Percentiles rank a stretch among this genome's conserved stretches.
These are phyloP conservation scores for Amanita polypyramis DNA, from an alignment of 768 basidiomycete species.

Conservation along the genomic window DNA sequence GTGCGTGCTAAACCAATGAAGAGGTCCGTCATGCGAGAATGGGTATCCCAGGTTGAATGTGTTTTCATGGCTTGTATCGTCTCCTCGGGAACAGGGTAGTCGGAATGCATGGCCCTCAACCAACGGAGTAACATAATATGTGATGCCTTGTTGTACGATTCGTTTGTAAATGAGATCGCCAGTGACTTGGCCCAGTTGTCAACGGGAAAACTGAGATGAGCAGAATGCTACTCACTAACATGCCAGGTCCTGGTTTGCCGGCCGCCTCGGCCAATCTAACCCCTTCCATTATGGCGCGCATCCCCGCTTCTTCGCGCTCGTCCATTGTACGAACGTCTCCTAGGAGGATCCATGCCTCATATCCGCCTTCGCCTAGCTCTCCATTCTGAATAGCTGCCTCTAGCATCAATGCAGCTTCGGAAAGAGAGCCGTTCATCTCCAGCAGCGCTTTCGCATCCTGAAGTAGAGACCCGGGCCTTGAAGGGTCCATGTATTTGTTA, in stretches of 20 bases:
- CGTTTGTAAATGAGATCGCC: conserved; percentile 94
- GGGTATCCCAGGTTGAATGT: conserved; percentile 72
- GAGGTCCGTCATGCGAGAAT: conserved; percentile 68
- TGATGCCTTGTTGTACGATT: conserved; percentile 80
- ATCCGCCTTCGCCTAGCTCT: conserved; percentile 71
- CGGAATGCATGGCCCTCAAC: conserved; percentile 60
- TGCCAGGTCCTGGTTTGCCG: conserved; percentile 57
- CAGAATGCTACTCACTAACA: conserved; percentile 44
- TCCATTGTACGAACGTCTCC: conserved; percentile 89
- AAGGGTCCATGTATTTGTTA: conserved; percentile 58
- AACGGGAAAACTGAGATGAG: background rate
- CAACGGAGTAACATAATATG: conserved; percentile 81
- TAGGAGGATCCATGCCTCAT: conserved; percentile 86
- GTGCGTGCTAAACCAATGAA: conserved; percentile 74
- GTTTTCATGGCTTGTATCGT: conserved; percentile 41
- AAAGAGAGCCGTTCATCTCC: conserved; percentile 72
- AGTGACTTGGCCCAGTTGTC: conserved; percentile 51
- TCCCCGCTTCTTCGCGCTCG: conserved; percentile 73
- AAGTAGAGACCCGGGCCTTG: conserved; percentile 33
- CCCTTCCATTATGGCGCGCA: conserved; percentile 71
- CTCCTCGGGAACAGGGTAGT: conserved; percentile 42
- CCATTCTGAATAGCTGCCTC: conserved; percentile 86
- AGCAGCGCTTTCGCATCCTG: conserved; percentile 69
- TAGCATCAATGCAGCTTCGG: conserved; percentile 77
- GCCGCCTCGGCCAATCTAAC: conserved; percentile 54